phyloP scores from a whole-genome alignment of 2,329 filamentous ascomycete species.

The Ophiosphaerella herpotricha region DNA sequence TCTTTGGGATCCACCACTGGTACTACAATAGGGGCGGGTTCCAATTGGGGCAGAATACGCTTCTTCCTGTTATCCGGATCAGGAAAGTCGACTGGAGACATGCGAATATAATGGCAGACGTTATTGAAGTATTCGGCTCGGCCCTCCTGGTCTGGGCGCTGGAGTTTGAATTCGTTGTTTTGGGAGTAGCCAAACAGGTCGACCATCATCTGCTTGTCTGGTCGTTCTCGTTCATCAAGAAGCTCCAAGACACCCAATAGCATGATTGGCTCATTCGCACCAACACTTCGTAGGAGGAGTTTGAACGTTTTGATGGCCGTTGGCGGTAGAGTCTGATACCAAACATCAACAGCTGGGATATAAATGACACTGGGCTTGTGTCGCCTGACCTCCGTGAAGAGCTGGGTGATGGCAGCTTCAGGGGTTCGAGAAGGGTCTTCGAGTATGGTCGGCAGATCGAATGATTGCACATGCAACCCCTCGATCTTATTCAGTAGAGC shows the following conservation, averaged over 20 bases:
- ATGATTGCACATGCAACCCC: constrained; percentile 90
- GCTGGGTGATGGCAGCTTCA: constrained; percentile 85
- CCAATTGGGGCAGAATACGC: constrained; percentile 76
- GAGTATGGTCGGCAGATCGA: constrained; percentile 85
- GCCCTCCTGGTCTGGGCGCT: constrained; percentile 66
- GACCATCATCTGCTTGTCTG: constrained; percentile 67
- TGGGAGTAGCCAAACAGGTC: constrained; percentile 86
- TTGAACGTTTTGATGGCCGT: constrained; percentile 77
- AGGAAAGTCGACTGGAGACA: constrained; percentile 82
- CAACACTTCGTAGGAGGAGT: constrained; percentile 77
- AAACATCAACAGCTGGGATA: constrained; percentile 85
- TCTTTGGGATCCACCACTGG: constrained; percentile 58
- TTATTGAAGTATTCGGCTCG: constrained; percentile 80
- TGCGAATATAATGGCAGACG: constrained; percentile 76
- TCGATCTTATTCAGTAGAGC: constrained; percentile 91
- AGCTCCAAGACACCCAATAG: constrained; percentile 83
- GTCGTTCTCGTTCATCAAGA: constrained; percentile 59
- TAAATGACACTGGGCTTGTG: constrained; percentile 97
- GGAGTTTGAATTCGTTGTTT: constrained; percentile 74
- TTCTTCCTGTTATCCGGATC: constrained; percentile 86
- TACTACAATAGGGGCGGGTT: constrained; percentile 66
- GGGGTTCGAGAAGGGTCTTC: constrained; percentile 80
- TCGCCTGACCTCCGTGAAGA: constrained; percentile 89
- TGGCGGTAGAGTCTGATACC: constrained; percentile 74
- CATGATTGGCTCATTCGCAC: constrained; percentile 88